phyloP scores from a whole-genome alignment of 352 stramenopile species.

The Phytopythium montanum region DNA sequence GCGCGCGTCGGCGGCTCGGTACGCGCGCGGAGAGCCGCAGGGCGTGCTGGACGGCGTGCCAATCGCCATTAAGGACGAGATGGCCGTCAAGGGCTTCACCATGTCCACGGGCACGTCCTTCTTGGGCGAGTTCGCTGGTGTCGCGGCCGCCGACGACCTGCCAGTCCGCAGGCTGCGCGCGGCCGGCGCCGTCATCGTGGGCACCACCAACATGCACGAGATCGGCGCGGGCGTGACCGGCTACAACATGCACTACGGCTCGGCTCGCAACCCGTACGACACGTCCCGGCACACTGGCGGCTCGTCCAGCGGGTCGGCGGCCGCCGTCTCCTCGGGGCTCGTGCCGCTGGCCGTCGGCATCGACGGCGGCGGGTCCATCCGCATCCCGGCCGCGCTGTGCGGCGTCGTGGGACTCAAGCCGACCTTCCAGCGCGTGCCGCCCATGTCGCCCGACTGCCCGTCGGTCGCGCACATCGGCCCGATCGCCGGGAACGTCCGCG shows the following conservation, averaged over 20 bases:
- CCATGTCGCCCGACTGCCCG: conserved; percentile 43
- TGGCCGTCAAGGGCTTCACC: conserved; percentile 64
- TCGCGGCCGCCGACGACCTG: conserved; percentile 39
- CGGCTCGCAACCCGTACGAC: conserved; percentile 85
- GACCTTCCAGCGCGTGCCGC: conserved; percentile 75
- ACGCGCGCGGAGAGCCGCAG: conserved; percentile 53
- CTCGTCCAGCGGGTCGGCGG: conserved; percentile 88
- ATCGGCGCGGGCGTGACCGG: conserved; percentile 68
- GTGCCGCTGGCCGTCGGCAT: conserved; percentile 83
- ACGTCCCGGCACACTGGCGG: conserved; percentile 82
- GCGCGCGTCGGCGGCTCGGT: conserved; percentile 58
- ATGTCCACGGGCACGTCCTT: conserved; percentile 81
- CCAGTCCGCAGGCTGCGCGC: conserved; percentile 57
- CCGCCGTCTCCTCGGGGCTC: conserved; percentile 84
- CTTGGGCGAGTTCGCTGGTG: conserved; percentile 44
- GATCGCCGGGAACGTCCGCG: conserved; percentile 71
- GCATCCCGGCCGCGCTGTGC: conserved; percentile 86
- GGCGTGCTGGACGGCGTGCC: conserved; percentile 87
- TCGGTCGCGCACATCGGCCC: conserved; percentile 79
- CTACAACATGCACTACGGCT: conserved; percentile 78
- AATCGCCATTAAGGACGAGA: conserved; percentile 86
- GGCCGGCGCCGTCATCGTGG: conserved; percentile 84
- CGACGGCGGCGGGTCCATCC: conserved; percentile 89
- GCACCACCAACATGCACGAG: conserved; percentile 90
- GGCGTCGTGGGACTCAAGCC: conserved; percentile 89